Conservation (phyloP, 176 grass and related monocot species). For the Oryza rufipogon region DNA sequence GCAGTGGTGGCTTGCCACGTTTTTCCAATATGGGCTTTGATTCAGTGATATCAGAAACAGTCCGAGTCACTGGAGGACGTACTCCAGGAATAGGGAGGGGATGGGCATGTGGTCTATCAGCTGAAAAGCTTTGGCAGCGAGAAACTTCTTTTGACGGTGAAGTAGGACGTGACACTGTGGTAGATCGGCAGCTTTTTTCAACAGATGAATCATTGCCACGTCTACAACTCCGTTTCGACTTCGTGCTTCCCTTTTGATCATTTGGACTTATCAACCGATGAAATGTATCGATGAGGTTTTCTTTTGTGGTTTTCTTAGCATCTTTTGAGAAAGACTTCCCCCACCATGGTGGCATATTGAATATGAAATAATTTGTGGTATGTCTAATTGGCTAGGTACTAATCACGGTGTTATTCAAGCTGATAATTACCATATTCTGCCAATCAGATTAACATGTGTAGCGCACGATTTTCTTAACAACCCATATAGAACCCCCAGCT, state of each 20-base stretch:
- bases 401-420: slow-evolving; percentile 26
- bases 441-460: slow-evolving; percentile 29
- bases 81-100: slow-evolving; percentile 84
- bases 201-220: slow-evolving; percentile 49
- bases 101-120: slow-evolving; percentile 61
- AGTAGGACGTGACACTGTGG: slow-evolving; percentile 80
- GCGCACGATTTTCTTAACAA: slow-evolving; percentile 21
- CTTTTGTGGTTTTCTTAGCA: slow-evolving; percentile 89
- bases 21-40: slow-evolving; percentile 86
- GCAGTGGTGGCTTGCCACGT: slow-evolving; percentile 76
- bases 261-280: slow-evolving; percentile 84
- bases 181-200: slow-evolving; percentile 84
- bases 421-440: slow-evolving; percentile 46
- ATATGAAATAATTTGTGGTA: slow-evolving; percentile 29
- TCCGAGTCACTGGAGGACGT: slow-evolving; percentile 52
- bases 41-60: slow-evolving; percentile 70
- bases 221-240: slow-evolving; percentile 66
- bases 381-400: slow-evolving; percentile 33
- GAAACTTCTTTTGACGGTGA: slow-evolving; percentile 89
- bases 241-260: slow-evolving; percentile 76
- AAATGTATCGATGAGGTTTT: slow-evolving; percentile 88
- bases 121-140: slow-evolving; percentile 95
- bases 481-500: slow-evolving; percentile 35
- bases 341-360: slow-evolving; percentile 93
- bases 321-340: slow-evolving; percentile 89